Evolutionary conservation across 2,329 filamentous ascomycete genomes (phyloP).

Genomic region (Pezicula radicicola): DNA sequence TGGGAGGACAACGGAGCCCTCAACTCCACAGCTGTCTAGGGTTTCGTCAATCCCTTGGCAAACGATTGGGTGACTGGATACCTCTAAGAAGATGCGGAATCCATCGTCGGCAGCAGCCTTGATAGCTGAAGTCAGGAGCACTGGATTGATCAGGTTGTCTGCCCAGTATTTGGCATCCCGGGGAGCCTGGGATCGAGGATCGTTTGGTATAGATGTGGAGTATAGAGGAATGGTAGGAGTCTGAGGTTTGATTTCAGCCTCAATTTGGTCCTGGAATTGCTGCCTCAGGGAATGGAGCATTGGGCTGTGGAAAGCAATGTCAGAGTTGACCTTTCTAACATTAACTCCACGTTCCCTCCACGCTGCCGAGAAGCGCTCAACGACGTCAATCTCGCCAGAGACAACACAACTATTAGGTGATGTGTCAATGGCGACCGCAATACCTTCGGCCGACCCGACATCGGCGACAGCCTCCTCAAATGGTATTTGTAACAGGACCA

Average conservation of each 20-base stretch:
- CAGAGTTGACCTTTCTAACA: slow-evolving; percentile 33
- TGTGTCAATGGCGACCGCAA: slow-evolving; percentile 32
- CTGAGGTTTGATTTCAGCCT: slow-evolving; percentile 18
- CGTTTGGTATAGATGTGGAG: slow-evolving; percentile 29
- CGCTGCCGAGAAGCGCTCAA: too few relatives aligned
- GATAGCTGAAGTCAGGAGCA: slow-evolving; percentile 33
- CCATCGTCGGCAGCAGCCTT: slow-evolving; percentile 34
- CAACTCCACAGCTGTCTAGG: slow-evolving; percentile 26
- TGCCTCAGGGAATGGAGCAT: slow-evolving; percentile 29
- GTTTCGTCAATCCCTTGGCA: slow-evolving; percentile 39
- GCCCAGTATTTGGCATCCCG: slow-evolving; percentile 34
- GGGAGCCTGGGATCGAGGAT: slow-evolving; percentile 16
- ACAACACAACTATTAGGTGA: slow-evolving; percentile 33
- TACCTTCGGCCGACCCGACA: slow-evolving; percentile 19
- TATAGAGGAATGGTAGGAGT: slow-evolving; percentile 28
- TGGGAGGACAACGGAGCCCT: slow-evolving; percentile 28
- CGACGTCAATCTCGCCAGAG: slow-evolving; percentile 7
- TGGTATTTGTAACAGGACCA: slow-evolving; percentile 31
- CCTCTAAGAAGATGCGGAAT: slow-evolving; percentile 36
- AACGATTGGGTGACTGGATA: slow-evolving; percentile 39
- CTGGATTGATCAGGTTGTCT: slow-evolving; percentile 36
- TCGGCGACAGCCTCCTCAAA: slow-evolving; percentile 23
- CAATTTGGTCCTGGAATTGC: slow-evolving; percentile 26
- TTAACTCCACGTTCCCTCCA: slow-evolving; percentile 18
- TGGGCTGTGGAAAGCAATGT: slow-evolving; percentile 39